A percentile compares a stretch with the other conserved stretches of the same genome.
phyloP scores from a whole-genome alignment of 345 rosid species.

The Isatis tinctoria region DNA sequence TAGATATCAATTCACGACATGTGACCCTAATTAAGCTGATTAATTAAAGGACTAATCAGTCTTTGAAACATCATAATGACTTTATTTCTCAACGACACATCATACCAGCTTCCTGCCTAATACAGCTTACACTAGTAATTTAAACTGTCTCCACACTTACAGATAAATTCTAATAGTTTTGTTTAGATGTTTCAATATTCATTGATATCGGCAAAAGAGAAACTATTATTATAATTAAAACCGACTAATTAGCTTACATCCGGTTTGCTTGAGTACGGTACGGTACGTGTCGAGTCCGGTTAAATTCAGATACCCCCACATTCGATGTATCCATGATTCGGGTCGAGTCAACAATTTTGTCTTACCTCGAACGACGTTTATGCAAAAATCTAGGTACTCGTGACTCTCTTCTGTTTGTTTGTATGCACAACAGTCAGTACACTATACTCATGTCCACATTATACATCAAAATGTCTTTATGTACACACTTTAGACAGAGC shows the following conservation, averaged over 20 bases:
- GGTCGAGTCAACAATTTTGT: conserved; percentile 25
- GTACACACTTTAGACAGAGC: neutral
- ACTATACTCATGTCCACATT: conserved; percentile 3
- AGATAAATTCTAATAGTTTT: neutral
- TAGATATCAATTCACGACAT: conserved; percentile 29
- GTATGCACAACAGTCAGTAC: neutral
- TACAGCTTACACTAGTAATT: conserved; percentile 5
- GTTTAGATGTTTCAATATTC: neutral
- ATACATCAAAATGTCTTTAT: conserved; percentile 10
- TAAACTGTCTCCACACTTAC: neutral
- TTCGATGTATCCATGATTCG: neutral
- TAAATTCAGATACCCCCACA: too few species aligned
- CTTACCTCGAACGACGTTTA: conserved; percentile 21
- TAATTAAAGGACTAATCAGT: neutral
- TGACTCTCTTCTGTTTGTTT: conserved; percentile 18
- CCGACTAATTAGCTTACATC: neutral
- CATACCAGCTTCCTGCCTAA: conserved; percentile 21
- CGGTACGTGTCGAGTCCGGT: conserved; percentile 6
- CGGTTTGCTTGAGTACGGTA: neutral
- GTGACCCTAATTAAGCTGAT: neutral
- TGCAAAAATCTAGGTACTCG: conserved; percentile 25
- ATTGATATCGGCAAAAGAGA: neutral
- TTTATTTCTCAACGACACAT: conserved; percentile 10
- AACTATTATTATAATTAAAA: neutral
- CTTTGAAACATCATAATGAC: neutral